Conservation (phyloP, 202 grass and related monocot species). For the Digitaria exilis region DNA sequence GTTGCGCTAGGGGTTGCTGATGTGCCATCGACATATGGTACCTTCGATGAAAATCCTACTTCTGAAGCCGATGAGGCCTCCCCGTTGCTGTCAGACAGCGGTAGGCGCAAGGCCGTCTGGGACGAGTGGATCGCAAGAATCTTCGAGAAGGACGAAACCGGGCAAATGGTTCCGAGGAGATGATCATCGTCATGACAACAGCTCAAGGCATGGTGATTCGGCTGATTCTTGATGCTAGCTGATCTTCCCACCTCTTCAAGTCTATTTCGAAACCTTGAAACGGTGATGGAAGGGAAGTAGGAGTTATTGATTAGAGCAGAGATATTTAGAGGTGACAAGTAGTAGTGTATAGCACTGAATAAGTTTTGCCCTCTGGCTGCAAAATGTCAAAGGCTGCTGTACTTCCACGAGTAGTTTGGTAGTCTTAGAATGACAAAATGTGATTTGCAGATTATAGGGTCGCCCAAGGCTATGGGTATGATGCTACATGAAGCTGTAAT, state of each 20-base stretch:
- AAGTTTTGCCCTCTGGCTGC: neutral
- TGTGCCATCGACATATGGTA: constrained; percentile 61
- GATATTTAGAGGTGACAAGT: neutral
- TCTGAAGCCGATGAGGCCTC: constrained; percentile 28
- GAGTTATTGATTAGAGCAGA: neutral
- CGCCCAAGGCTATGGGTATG: neutral
- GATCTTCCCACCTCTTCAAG: constrained; percentile 29
- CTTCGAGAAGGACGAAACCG: constrained; percentile 67
- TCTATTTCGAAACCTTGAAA: constrained; percentile 40
- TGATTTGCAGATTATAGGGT: neutral
- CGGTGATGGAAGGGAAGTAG: constrained; percentile 21
- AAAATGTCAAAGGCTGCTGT: too few relatives aligned
- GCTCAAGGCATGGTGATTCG: neutral
- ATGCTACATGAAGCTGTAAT: too few relatives aligned
- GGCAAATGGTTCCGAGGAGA: constrained; percentile 60
- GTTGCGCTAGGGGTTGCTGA: constrained; percentile 60
- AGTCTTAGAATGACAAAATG: neutral
- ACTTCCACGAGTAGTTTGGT: too few relatives aligned
- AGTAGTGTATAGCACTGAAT: neutral
- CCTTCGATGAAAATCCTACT: constrained; percentile 45
- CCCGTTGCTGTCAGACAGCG: constrained; percentile 2
- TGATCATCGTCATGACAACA: neutral
- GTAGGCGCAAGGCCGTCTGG: constrained; percentile 47
- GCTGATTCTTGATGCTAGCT: neutral
- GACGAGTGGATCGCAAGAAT: constrained; percentile 59